phyloP scores from a whole-genome alignment of 345 rosid species.

The Murraya koenigii region DNA sequence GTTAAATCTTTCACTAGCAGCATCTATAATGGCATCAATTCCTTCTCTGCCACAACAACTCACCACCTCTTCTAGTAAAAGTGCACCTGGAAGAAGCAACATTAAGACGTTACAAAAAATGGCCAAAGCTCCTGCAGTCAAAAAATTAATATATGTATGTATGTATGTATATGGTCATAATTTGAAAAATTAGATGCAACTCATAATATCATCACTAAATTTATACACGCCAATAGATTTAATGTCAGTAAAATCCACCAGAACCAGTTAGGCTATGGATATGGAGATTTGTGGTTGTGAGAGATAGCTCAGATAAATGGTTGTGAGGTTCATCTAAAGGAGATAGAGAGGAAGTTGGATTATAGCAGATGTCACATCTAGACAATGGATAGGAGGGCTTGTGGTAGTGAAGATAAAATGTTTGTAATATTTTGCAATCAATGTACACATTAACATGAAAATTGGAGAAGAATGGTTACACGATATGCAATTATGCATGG shows the following conservation, averaged over 20 bases:
- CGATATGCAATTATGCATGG: not conserved
- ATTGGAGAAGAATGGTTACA: not conserved
- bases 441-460: not conserved
- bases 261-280: not conserved
- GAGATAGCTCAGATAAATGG: not conserved
- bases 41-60: slow-evolving; percentile 74
- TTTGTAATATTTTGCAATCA: not conserved
- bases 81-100: slow-evolving; percentile 56
- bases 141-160: slow-evolving; percentile 3
- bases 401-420: not conserved
- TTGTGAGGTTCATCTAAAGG: not conserved
- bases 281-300: not conserved
- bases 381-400: not conserved
- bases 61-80: slow-evolving; percentile 81
- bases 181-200: not conserved
- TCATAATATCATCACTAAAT: not conserved
- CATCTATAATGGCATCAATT: slow-evolving; percentile 64
- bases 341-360: not conserved
- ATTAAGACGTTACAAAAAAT: slow-evolving; percentile 3
- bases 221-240: not conserved
- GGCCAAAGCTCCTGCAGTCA: slow-evolving; percentile 8
- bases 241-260: not conserved
- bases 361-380: not conserved
- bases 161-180: not conserved
- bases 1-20: slow-evolving; percentile 53